A percentile compares a stretch with the other conserved stretches of the same genome.
Evolutionary conservation across 2,329 filamentous ascomycete species (phyloP).

Genomic region (Podosphaera fusca): DNA sequence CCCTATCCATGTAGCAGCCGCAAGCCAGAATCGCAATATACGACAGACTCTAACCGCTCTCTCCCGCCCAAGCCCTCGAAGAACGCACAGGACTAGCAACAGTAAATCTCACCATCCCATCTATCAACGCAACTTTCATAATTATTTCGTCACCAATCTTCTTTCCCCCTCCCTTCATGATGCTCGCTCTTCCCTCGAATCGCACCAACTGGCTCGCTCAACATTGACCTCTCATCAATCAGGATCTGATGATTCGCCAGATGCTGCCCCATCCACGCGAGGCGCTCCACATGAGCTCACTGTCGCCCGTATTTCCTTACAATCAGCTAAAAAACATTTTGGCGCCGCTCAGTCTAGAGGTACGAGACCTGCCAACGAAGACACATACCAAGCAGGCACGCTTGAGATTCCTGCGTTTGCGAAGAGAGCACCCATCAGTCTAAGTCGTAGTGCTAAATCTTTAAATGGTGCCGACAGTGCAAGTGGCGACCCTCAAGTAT

Average conservation of each 20-base stretch:
- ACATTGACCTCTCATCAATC: slow-evolving; percentile 58
- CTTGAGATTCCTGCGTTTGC: slow-evolving; percentile 87
- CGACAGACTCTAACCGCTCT: background rate
- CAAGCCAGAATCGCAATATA: background rate
- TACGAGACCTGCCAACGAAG: slow-evolving; percentile 74
- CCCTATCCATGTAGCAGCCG: background rate
- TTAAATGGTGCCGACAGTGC: slow-evolving; percentile 40
- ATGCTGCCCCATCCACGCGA: slow-evolving; percentile 33
- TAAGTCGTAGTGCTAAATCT: slow-evolving; percentile 13
- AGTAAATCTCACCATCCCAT: background rate
- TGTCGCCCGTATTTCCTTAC: slow-evolving; percentile 81
- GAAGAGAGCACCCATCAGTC: slow-evolving; percentile 48
- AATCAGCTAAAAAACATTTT: slow-evolving; percentile 89
- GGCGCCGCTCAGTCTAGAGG: slow-evolving; percentile 60
- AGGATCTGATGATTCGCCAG: slow-evolving; percentile 28
- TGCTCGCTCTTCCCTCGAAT: slow-evolving; percentile 36
- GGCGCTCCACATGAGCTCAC: slow-evolving; percentile 54
- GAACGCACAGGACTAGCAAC: background rate
- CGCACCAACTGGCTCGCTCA: slow-evolving; percentile 62
- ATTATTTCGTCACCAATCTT: slow-evolving; percentile 92
- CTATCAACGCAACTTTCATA: slow-evolving; percentile 39
- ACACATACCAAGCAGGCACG: slow-evolving; percentile 81
- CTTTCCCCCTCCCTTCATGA: slow-evolving; percentile 86
- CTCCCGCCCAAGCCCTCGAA: background rate
- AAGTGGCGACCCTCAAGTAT: slow-evolving; percentile 80